A percentile compares a stretch with the other conserved stretches of the same genome.
phyloP scores from a whole-genome alignment of 2,329 filamentous ascomycete species.

The Alternaria angustiovoidea region DNA sequence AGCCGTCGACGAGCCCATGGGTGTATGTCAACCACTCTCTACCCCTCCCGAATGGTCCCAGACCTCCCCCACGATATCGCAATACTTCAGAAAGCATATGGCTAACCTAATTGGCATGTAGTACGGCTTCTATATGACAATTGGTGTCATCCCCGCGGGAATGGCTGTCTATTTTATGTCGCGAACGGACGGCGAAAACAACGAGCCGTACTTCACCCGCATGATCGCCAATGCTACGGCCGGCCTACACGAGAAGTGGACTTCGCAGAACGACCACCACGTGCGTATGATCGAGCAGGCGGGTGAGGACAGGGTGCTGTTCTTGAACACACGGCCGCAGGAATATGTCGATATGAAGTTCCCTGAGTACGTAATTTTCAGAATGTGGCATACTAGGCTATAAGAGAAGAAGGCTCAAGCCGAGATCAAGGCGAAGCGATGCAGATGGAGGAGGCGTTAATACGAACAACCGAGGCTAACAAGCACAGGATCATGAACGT shows the following conservation, averaged over 20 bases:
- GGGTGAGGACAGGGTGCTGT: constrained; percentile 68
- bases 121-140: constrained; percentile 58
- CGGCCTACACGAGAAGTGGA: constrained; percentile 61
- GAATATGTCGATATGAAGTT: constrained; percentile 64
- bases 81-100: neutral
- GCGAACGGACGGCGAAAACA: constrained; percentile 49
- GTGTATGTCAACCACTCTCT: constrained; percentile 54
- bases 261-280: constrained; percentile 67
- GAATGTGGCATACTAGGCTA: neutral
- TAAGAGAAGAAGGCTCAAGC: neutral
- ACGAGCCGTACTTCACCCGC: constrained; percentile 55
- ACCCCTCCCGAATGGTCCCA: constrained; percentile 3
- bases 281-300: constrained; percentile 69
- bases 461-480: constrained; percentile 21
- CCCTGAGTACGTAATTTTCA: constrained; percentile 66
- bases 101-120: constrained; percentile 36
- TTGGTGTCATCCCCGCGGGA: constrained; percentile 57
- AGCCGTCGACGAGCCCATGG: constrained; percentile 59
- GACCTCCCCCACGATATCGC: neutral
- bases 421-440: neutral
- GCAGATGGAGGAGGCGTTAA: neutral
- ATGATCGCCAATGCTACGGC: constrained; percentile 65
- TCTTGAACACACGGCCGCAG: constrained; percentile 58
- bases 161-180: constrained; percentile 58
- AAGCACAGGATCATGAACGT: constrained; percentile 66